Evolutionary conservation across 805 yeast species (phyloP).

Genomic region (Brettanomyces bruxellensis): DNA sequence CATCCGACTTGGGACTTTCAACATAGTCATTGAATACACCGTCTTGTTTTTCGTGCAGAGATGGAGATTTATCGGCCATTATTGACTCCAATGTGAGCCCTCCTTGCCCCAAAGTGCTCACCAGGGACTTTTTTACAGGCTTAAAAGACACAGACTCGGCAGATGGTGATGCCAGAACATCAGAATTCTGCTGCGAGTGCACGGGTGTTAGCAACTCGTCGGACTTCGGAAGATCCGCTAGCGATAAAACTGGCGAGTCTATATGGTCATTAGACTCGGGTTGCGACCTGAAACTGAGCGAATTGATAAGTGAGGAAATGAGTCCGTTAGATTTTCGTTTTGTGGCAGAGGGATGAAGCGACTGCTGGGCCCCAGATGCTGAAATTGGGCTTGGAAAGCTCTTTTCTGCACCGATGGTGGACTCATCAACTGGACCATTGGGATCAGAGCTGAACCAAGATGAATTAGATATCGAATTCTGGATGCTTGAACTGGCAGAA

Average conservation of each 20-base stretch:
- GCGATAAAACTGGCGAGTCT: background rate
- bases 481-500: too few relatives aligned
- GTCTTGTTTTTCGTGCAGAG: too few relatives aligned
- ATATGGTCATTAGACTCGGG: slow-evolving; percentile 2
- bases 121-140: slow-evolving; percentile 36
- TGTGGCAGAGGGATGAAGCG: too few relatives aligned
- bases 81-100: slow-evolving; percentile 30
- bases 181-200: background rate
- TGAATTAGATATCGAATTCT: too few relatives aligned
- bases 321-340: slow-evolving; percentile 9
- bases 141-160: slow-evolving; percentile 31
- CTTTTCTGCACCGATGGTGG: too few relatives aligned
- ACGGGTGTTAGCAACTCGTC: too few relatives aligned
- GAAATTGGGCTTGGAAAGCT: too few relatives aligned
- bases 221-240: too few relatives aligned
- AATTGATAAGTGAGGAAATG: slow-evolving; percentile 19
- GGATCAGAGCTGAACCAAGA: too few relatives aligned
- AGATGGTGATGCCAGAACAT: background rate
- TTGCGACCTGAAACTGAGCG: slow-evolving; percentile 20
- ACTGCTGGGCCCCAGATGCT: too few relatives aligned
- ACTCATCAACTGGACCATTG: too few relatives aligned
- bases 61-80: too few relatives aligned
- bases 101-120: slow-evolving; percentile 43
- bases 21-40: background rate
- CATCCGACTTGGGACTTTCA: background rate